These are phyloP conservation scores for Polygonum aviculare DNA, from an alignment of 148 eudicot species.

Conservation along the genomic window DNA sequence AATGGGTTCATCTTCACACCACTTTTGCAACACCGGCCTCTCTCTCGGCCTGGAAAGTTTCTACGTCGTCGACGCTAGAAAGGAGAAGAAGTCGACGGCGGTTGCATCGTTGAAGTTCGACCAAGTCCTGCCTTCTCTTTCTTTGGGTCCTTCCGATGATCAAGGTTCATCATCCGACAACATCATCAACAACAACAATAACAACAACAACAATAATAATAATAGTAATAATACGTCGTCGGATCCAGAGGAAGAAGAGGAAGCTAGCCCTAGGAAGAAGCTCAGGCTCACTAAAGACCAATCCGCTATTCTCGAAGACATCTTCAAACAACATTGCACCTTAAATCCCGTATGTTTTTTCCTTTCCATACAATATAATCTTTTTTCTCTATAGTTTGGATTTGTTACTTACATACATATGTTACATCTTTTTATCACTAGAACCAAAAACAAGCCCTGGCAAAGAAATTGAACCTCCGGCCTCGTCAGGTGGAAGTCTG, in stretches of 20 bases:
- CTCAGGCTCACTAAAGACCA: slow-evolving; percentile 29
- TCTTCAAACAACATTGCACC: slow-evolving; percentile 29
- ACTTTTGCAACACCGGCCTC: not conserved
- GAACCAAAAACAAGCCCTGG: slow-evolving; percentile 30
- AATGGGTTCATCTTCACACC: not conserved
- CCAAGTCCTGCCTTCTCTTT: not conserved
- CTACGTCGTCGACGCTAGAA: not conserved
- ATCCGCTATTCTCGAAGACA: slow-evolving; percentile 27
- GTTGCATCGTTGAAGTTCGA: not conserved
- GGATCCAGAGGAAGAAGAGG: slow-evolving; percentile 14
- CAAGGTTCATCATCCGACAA: not conserved
- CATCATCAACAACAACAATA: not conserved
- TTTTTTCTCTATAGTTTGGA: not conserved
- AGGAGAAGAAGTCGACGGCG: not conserved
- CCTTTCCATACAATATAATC: not conserved
- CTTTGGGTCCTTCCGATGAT: not conserved
- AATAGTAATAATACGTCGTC: not conserved
- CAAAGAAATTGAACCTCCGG: slow-evolving; percentile 25
- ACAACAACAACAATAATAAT: too few relatives aligned
- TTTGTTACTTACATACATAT: not conserved
- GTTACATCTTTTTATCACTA: not conserved
- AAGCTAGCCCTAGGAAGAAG: slow-evolving; percentile 28
- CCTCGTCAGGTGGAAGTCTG: slow-evolving; percentile 39
- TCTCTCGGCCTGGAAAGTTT: not conserved
- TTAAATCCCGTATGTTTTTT: slow-evolving; percentile 25